phyloP scores from a whole-genome alignment of 192 early-diverging fungal genomes.

The Helicostylum pulchrum region DNA sequence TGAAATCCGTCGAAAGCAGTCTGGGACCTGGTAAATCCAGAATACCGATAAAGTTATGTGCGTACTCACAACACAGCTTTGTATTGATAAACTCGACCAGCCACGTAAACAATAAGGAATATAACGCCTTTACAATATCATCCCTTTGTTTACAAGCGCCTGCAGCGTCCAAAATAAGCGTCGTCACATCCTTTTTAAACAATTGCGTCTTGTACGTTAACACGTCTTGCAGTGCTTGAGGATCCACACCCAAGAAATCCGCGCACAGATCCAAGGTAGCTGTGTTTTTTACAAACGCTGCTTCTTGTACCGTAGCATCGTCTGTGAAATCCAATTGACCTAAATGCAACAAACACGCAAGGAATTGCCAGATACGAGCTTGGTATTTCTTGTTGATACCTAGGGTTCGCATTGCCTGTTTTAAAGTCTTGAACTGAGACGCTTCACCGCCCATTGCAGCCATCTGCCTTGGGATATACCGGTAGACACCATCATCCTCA shows the following conservation, averaged over 20 bases:
- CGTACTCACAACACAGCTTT: conserved; percentile 68
- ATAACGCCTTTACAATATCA: conserved; percentile 68
- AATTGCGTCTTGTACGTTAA: conserved; percentile 81
- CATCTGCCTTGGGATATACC: conserved; percentile 53
- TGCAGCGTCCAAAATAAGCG: conserved; percentile 73
- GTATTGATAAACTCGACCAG: conserved; percentile 81
- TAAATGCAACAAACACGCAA: conserved; percentile 83
- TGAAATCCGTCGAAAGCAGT: conserved; percentile 35
- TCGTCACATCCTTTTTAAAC: conserved; percentile 79
- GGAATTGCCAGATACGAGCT: conserved; percentile 78
- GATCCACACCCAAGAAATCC: conserved; percentile 76
- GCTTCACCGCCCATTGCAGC: conserved; percentile 57
- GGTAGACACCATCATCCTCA: conserved; percentile 52
- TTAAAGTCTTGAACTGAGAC: conserved; percentile 63
- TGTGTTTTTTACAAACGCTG: conserved; percentile 72
- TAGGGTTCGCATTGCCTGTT: conserved; percentile 78
- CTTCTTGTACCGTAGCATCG: conserved; percentile 66
- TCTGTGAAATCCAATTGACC: conserved; percentile 84
- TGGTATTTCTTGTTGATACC: conserved; percentile 81
- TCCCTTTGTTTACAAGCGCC: conserved; percentile 70
- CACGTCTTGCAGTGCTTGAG: conserved; percentile 65
- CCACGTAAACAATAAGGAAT: conserved; percentile 85
- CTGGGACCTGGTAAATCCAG: conserved; percentile 85
- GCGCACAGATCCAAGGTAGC: conserved; percentile 77
- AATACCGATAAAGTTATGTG: conserved; percentile 76